Conservation (phyloP, 176 grass and related monocot genomes). For the Carex scoparia region DNA sequence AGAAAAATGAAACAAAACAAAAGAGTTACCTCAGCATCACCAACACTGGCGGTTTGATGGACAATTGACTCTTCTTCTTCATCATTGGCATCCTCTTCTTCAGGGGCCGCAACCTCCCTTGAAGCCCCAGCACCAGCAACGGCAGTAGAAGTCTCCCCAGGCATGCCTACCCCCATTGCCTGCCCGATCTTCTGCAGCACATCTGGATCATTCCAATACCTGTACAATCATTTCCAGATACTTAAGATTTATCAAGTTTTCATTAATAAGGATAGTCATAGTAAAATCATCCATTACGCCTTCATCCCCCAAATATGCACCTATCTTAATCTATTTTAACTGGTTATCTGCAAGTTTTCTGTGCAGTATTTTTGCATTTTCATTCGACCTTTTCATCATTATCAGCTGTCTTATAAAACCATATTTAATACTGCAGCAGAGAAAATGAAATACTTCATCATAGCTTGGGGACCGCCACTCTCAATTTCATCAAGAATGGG, state of each 20-base stretch:
- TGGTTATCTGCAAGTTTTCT: not conserved
- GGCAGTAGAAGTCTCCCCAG: slow-evolving; percentile 46
- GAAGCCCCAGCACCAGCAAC: slow-evolving; percentile 28
- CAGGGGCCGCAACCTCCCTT: slow-evolving; percentile 21
- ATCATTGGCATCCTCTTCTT: slow-evolving; percentile 63
- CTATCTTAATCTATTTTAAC: not conserved
- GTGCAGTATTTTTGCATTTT: not conserved
- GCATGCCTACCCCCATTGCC: slow-evolving; percentile 64
- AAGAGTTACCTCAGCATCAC: slow-evolving; percentile 75
- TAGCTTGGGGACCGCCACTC: slow-evolving; percentile 69
- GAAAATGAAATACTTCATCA: slow-evolving; percentile 80
- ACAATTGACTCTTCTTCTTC: slow-evolving; percentile 82
- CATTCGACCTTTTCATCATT: not conserved
- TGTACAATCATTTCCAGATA: slow-evolving; percentile 21
- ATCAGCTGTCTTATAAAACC: not conserved
- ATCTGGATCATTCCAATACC: slow-evolving; percentile 97
- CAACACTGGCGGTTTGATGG: slow-evolving; percentile 80
- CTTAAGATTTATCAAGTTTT: not conserved
- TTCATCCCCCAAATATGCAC: not conserved
- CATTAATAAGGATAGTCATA: not conserved
- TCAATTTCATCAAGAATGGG: slow-evolving; percentile 88
- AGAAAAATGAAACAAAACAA: not conserved
- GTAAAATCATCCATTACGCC: not conserved
- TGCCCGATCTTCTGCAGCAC: slow-evolving; percentile 90
- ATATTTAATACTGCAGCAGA: not conserved